Conservation (phyloP, 768 basidiomycete species). For the Lactarius indigo region DNA sequence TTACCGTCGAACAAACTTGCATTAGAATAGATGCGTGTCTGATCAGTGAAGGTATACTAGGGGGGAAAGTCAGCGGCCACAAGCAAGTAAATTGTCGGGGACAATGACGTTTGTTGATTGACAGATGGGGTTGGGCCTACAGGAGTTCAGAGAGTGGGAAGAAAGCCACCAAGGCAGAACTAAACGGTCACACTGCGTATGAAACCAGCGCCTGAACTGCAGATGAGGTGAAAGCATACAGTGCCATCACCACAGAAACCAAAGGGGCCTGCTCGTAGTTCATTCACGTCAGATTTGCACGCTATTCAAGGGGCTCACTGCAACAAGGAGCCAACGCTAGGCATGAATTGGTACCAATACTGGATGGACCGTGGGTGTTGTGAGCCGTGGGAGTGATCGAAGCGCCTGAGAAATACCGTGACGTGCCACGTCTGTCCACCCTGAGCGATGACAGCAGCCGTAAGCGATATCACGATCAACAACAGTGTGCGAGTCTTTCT, state of each 20-base stretch:
- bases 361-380: constrained; percentile 18
- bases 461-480: constrained; percentile 5
- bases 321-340: constrained; percentile 41
- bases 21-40: constrained; percentile 64
- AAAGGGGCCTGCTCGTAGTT: constrained; percentile 40
- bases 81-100: constrained; percentile 7
- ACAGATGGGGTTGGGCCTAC: constrained; percentile 71
- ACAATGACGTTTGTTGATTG: constrained; percentile 51
- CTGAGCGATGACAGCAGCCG: constrained; percentile 25
- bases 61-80: background rate
- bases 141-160: constrained; percentile 62
- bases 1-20: constrained; percentile 70
- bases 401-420: background rate
- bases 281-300: background rate
- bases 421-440: constrained; percentile 28
- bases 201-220: background rate
- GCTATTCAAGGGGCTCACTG: constrained; percentile 34
- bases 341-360: constrained; percentile 39
- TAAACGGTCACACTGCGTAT: constrained; percentile 28
- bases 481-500: constrained; percentile 4
- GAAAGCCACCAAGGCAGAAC: constrained; percentile 81
- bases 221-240: constrained; percentile 31
- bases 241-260: constrained; percentile 49
- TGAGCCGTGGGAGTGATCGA: background rate
- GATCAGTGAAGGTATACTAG: constrained; percentile 61